Percentiles rank a stretch among this genome's conserved stretches.
These are phyloP conservation scores for Pisolithus sp. DNA, from an alignment of 768 basidiomycete genomes.

Conservation along the genomic window DNA sequence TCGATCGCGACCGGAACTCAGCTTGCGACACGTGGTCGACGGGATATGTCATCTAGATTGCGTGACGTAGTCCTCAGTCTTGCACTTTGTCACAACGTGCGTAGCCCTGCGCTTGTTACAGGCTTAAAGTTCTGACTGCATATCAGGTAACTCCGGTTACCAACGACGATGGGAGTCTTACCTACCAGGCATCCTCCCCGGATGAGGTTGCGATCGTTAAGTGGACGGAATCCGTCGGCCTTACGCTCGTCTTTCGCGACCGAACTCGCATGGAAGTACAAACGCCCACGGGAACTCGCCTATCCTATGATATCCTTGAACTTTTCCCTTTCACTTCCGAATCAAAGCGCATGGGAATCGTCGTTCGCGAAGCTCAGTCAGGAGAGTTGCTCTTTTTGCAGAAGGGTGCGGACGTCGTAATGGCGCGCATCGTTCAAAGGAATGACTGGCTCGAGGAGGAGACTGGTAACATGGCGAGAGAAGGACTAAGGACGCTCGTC, in stretches of 20 bases:
- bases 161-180: slow-evolving; percentile 91
- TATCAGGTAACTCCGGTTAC: slow-evolving; percentile 86
- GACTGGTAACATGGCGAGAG: slow-evolving; percentile 96
- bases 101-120: slow-evolving; percentile 16
- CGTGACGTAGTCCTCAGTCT: slow-evolving; percentile 90
- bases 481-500: slow-evolving; percentile 91
- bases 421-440: slow-evolving; percentile 88
- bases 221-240: slow-evolving; percentile 93
- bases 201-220: slow-evolving; percentile 98
- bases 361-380: slow-evolving; percentile 72
- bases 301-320: slow-evolving; percentile 82
- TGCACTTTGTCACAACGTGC: slow-evolving; percentile 92
- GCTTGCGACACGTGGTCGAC: slow-evolving; percentile 76
- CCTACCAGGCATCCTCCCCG: slow-evolving; percentile 97
- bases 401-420: slow-evolving; percentile 98
- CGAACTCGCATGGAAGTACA: slow-evolving; percentile 85
- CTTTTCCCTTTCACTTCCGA: slow-evolving; percentile 99
- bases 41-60: slow-evolving; percentile 93
- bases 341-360: slow-evolving; percentile 98
- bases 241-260: slow-evolving; percentile 84
- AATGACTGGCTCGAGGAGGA: slow-evolving; percentile 99
- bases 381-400: slow-evolving; percentile 87
- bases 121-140: background rate
- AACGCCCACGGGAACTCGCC: slow-evolving; percentile 53
- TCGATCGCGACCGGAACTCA: slow-evolving; percentile 71